Conservation (phyloP, 2,329 filamentous ascomycete genomes). For the Amylocarpus encephaloides region DNA sequence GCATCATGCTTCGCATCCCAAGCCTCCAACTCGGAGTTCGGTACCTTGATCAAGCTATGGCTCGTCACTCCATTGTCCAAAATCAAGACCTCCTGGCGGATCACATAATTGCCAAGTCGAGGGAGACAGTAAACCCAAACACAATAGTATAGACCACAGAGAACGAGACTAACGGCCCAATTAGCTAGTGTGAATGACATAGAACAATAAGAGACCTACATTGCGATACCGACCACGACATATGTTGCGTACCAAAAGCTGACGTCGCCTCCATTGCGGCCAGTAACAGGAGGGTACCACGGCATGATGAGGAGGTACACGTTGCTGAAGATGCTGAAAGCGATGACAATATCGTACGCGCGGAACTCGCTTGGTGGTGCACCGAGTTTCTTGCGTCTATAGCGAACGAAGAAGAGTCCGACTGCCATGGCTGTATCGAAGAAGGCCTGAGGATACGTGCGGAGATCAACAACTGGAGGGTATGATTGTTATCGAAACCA, state of each 20-base stretch:
- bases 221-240: constrained; percentile 54
- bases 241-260: constrained; percentile 72
- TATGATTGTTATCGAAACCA: constrained; percentile 4
- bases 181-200: background rate
- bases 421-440: constrained; percentile 52
- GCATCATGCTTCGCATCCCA: constrained; percentile 56
- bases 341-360: constrained; percentile 51
- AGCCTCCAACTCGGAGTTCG: constrained; percentile 40
- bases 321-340: constrained; percentile 54
- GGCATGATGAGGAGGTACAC: constrained; percentile 61
- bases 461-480: constrained; percentile 47
- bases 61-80: constrained; percentile 42
- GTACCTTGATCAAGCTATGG: constrained; percentile 48
- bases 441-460: constrained; percentile 50
- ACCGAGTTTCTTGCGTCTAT: constrained; percentile 44
- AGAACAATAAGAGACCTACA: constrained; percentile 43
- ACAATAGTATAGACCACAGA: constrained; percentile 52
- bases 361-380: constrained; percentile 46
- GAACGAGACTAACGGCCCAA: constrained; percentile 36
- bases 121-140: constrained; percentile 53
- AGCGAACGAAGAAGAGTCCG: constrained; percentile 53
- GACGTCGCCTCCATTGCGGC: constrained; percentile 55
- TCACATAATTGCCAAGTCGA: constrained; percentile 43
- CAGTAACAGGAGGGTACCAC: constrained; percentile 61
- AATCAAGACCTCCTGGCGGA: constrained; percentile 48